Base-by-base conservation (phyloP, 2,329 filamentous ascomycete genomes). In the Pseudonectria buxi region DNA sequence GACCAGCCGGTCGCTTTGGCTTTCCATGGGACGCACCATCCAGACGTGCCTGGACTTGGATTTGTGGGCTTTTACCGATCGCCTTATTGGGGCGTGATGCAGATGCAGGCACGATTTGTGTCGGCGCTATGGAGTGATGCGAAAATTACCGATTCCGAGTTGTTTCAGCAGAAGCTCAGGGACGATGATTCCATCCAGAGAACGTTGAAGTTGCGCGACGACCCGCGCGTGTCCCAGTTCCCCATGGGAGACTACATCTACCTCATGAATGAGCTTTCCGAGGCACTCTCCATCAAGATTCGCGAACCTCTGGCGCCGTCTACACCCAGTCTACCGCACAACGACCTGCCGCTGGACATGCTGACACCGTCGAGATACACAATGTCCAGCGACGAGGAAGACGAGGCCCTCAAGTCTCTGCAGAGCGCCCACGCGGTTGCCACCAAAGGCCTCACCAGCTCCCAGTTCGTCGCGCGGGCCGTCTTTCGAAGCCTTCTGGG, bases 41-140 rank as follows among this genome's bases (percentile, higher is more conserved):
- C 72, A 0, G 62, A 67, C 0, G 58, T 88, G 0, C 72, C 80
- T 0, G 74, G 73, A 6, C 62, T 92, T 0, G 85, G 83, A 1
- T 89, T 92, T 49, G 80, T 92, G 1, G 86, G 86, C 1, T 87
- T 88, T 59, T 94, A 94, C 53, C 74, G 86, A 41, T 83, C 83
- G 0, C 85, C 86, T 0, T 92, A 86, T 56, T 94, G 86, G 86
- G 83, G 83, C 1, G 78, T 88, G 0, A 87, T 90, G 72, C 86
- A 92, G 57, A 85, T 88, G 81, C 86, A 94, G 59, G 81, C 86
- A 3, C 74, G 82, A 1, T 72, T 84, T 42, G 63, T 89, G 6
- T 69, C 79, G 0, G 58, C 71, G 10, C 55, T 76, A 10, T 89
- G 84, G 82, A 59, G 58, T 1, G 47, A 56, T 2, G 35, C 50